phyloP scores from a whole-genome alignment of 2,329 filamentous ascomycete species.

The Macroventuria anomochaeta region DNA sequence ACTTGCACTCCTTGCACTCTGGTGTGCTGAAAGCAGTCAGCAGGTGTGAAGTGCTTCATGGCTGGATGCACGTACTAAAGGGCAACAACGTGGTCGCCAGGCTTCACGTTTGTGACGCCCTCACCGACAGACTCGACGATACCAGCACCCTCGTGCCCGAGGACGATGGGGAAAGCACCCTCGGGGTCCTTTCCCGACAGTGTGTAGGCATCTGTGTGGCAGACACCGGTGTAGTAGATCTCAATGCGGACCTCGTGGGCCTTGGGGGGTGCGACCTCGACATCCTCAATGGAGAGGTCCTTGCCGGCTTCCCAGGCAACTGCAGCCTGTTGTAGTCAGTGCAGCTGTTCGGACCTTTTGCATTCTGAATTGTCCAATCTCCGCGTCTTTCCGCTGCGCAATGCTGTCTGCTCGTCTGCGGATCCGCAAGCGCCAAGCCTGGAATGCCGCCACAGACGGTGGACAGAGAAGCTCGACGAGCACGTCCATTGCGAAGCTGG shows the following conservation, averaged over 20 bases:
- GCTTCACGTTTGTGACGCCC: slow-evolving; percentile 92
- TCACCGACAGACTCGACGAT: slow-evolving; percentile 71
- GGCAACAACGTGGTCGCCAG: slow-evolving; percentile 79
- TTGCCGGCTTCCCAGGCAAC: slow-evolving; percentile 97
- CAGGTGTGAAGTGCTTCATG: not conserved
- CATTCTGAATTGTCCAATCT: not conserved
- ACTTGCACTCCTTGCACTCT: slow-evolving; percentile 98
- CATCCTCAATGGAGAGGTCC: slow-evolving; percentile 84
- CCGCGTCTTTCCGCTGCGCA: slow-evolving; percentile 14
- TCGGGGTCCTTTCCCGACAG: slow-evolving; percentile 88
- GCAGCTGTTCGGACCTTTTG: slow-evolving; percentile 1
- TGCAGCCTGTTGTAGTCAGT: slow-evolving; percentile 68
- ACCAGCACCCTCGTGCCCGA: slow-evolving; percentile 52
- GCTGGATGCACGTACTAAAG: slow-evolving; percentile 48
- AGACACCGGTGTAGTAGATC: slow-evolving; percentile 97
- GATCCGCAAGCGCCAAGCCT: slow-evolving; percentile 37
- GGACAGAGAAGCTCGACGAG: slow-evolving; percentile 11
- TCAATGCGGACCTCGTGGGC: slow-evolving; percentile 96
- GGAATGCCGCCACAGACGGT: slow-evolving; percentile 13
- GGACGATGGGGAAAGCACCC: slow-evolving; percentile 59
- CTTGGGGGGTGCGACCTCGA: slow-evolving; percentile 87
- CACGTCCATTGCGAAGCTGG: slow-evolving; percentile 70
- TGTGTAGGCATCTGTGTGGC: slow-evolving; percentile 84
- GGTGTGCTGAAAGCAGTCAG: slow-evolving; percentile 71
- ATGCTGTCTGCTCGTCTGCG: slow-evolving; percentile 24